Conservation (phyloP, 305 asterid genomes). For the Rubia peregrina region DNA sequence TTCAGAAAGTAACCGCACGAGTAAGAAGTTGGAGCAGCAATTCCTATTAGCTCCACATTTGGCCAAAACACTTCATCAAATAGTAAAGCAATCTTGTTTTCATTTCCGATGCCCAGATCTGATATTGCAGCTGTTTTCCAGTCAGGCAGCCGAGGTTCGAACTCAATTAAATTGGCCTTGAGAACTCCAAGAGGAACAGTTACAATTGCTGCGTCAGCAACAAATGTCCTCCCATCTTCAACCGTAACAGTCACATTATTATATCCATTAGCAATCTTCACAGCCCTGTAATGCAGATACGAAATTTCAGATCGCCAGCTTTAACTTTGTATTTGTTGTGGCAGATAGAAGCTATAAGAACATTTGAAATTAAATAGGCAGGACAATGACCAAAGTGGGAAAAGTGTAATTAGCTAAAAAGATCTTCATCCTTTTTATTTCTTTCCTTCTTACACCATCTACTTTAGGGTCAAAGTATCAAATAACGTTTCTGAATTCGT, state of each 20-base stretch:
- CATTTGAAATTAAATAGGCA: not conserved
- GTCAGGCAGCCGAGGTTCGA: constrained; percentile 84
- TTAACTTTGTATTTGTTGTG: not conserved
- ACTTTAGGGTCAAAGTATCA: not conserved
- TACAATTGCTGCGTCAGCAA: constrained; percentile 81
- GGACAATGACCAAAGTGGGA: not conserved
- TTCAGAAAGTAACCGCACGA: constrained; percentile 91
- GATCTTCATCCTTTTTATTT: not conserved
- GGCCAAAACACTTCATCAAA: constrained; percentile 92
- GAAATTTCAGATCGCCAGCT: constrained; percentile 1
- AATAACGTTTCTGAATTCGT: not conserved
- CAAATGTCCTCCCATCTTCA: constrained; percentile 67
- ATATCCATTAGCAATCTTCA: constrained; percentile 51
- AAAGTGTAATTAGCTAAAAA: not conserved
- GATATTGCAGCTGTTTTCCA: constrained; percentile 93
- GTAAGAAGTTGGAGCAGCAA: constrained; percentile 74
- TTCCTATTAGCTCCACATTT: constrained; percentile 74
- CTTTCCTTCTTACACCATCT: not conserved
- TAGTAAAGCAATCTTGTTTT: constrained; percentile 73
- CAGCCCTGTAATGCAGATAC: constrained; percentile 46
- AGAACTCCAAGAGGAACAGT: constrained; percentile 90
- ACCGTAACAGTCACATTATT: constrained; percentile 61
- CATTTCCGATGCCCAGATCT: constrained; percentile 95
- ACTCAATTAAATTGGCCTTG: constrained; percentile 67
- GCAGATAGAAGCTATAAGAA: not conserved